Evolutionary conservation across 176 grass and related monocot genomes (phyloP), one percentile per base, ranked within the genome.

Genomic region (Guadua angustifolia): DNA sequence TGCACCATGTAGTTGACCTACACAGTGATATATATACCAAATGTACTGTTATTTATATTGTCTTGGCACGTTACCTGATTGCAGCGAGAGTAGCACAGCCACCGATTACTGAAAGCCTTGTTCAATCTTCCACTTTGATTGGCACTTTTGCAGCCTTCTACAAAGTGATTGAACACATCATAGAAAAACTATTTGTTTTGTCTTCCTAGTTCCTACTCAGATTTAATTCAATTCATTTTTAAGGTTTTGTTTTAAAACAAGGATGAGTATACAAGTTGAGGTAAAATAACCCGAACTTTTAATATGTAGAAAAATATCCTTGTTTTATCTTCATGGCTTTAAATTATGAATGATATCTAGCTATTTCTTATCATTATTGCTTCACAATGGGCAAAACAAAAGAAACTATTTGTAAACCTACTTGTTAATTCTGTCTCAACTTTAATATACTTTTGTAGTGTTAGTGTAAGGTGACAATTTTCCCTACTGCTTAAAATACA

Each of bases 71-170:
- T 22, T 25, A 56, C 56, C 57, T 55, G 63, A 63, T 82, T 26
- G 49, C 19, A 74, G 21, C 10, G 35, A 44, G 47, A 66, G 46
- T 12, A n/a, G 11, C 15, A 21, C 21, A 50, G 26, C 13, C 71
- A 75, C n/a, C 56, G 59, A 46, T 62, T 35, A 84, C 14, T 25
- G 45, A 18, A 42, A 84, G 21, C 11, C 45, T 25, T 84, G 57
- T 36, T 74, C n/a, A 77, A 71, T 72, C 58, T 52, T 47, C 24
- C 18, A 58, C 44, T 47, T 84, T 77, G 73, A 49, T 78, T 69
- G 14, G 9, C 8, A 32, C 26, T 71, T 78, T 78, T 19, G 15
- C 12, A 32, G 26, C 79, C 11, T 76, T 77, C 43, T 33, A 19
- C 35, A 68, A 17, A 73, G 55, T 83, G 57, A 79, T 79, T 52